phyloP scores from a whole-genome alignment of 2,329 filamentous ascomycete genomes.

The Sordariomycetes sp. region DNA sequence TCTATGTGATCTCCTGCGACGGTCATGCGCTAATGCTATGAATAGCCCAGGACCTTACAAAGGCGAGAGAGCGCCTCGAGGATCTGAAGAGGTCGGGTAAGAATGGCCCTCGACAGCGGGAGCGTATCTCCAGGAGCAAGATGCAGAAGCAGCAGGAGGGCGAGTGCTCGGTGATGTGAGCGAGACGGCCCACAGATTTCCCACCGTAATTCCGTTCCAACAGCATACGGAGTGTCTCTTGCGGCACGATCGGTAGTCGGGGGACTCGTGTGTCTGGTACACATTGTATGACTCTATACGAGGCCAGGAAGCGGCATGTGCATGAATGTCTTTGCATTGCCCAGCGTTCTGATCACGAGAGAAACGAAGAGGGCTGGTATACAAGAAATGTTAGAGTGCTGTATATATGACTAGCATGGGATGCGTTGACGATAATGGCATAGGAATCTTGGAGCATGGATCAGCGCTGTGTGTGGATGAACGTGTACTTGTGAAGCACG shows the following conservation, averaged over 20 bases:
- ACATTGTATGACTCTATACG: neutral
- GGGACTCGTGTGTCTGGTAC: neutral
- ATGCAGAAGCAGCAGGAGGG: conserved; percentile 78
- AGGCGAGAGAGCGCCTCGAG: conserved; percentile 84
- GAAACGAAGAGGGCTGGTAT: too few species aligned
- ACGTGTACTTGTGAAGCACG: too few species aligned
- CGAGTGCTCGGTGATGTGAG: conserved; percentile 74
- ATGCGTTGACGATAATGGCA: too few species aligned
- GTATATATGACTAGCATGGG: too few species aligned
- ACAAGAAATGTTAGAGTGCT: too few species aligned
- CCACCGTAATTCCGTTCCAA: neutral
- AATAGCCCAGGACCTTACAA: conserved; percentile 84
- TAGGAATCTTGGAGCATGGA: too few species aligned
- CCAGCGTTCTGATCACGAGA: too few species aligned
- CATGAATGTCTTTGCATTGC: neutral
- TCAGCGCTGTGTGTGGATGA: too few species aligned
- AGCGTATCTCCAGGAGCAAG: conserved; percentile 71
- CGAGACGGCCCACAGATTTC: neutral
- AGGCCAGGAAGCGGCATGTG: neutral
- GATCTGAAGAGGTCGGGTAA: conserved; percentile 77
- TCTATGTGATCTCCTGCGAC: neutral
- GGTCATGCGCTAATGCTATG: neutral
- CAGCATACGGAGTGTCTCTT: neutral
- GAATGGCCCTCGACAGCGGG: conserved; percentile 60
- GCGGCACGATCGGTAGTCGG: neutral